These are phyloP conservation scores for Penicillium sp. DNA, from an alignment of 2,329 filamentous ascomycete genomes.

Conservation along the genomic window DNA sequence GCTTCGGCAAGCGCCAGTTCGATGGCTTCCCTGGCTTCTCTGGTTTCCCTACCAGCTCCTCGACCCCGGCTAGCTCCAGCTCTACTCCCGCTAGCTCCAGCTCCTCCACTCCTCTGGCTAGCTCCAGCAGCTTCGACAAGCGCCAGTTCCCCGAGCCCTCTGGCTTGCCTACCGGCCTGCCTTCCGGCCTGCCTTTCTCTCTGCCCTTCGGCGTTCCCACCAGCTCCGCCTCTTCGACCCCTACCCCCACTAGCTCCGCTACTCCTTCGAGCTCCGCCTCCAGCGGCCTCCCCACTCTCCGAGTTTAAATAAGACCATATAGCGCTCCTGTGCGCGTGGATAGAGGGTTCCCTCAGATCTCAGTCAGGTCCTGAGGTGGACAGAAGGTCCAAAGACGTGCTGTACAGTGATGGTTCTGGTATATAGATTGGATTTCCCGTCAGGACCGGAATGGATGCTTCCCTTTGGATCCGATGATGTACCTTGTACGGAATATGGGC, in stretches of 20 bases:
- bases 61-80: neutral
- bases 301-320: constrained; percentile 2
- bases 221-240: neutral
- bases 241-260: neutral
- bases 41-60: neutral
- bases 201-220: too few relatives aligned
- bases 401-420: neutral
- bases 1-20: neutral
- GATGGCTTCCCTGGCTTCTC: neutral
- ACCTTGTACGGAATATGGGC: constrained; percentile 3
- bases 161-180: neutral
- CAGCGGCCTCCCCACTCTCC: neutral
- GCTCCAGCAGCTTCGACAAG: too few relatives aligned
- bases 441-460: neutral
- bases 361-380: neutral
- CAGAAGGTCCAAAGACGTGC: neutral
- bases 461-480: neutral
- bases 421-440: neutral
- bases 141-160: neutral
- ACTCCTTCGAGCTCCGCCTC: constrained; percentile 1
- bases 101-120: too few relatives aligned
- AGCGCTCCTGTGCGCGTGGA: neutral
- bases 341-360: neutral
- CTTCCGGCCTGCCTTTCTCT: too few relatives aligned
- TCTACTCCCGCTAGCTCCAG: too few relatives aligned